Percentiles rank a stretch among this genome's conserved stretches.
Evolutionary conservation across 306 rosid species (phyloP).

Genomic region (Alnus glutinosa): DNA sequence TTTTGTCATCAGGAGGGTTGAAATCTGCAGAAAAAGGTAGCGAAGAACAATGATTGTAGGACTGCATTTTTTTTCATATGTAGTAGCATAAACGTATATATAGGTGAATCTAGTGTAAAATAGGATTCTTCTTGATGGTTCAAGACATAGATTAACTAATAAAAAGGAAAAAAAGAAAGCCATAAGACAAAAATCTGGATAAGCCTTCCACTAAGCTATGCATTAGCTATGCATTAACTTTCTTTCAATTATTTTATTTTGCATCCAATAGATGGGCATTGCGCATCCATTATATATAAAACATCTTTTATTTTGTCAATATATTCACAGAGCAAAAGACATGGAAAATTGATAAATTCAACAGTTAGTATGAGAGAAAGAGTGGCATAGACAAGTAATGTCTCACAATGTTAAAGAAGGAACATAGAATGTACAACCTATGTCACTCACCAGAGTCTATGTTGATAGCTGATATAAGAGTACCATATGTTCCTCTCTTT

Average conservation of each 20-base stretch:
- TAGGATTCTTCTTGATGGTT: too few relatives aligned
- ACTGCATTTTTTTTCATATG: neutral
- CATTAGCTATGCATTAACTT: neutral
- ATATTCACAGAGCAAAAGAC: neutral
- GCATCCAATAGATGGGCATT: too few relatives aligned
- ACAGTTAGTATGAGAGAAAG: too few relatives aligned
- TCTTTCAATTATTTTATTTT: too few relatives aligned
- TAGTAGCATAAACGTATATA: neutral
- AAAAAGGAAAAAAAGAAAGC: too few relatives aligned
- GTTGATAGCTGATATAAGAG: constrained; percentile 65
- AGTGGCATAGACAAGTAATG: too few relatives aligned
- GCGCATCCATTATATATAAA: too few relatives aligned
- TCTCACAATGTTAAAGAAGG: neutral
- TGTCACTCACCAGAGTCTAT: constrained; percentile 51
- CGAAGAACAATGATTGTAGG: neutral
- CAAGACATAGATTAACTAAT: too few relatives aligned
- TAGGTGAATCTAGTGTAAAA: too few relatives aligned
- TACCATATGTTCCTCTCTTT: constrained; percentile 50
- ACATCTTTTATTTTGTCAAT: neutral
- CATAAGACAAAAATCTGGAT: neutral
- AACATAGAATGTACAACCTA: neutral
- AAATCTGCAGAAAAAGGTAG: constrained; percentile 22
- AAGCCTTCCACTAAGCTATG: neutral
- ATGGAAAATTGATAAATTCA: too few relatives aligned
- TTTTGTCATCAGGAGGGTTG: constrained; percentile 1